Evolutionary conservation across 179 eudicot genomes (phyloP).

Genomic region (Beta lomatogona): DNA sequence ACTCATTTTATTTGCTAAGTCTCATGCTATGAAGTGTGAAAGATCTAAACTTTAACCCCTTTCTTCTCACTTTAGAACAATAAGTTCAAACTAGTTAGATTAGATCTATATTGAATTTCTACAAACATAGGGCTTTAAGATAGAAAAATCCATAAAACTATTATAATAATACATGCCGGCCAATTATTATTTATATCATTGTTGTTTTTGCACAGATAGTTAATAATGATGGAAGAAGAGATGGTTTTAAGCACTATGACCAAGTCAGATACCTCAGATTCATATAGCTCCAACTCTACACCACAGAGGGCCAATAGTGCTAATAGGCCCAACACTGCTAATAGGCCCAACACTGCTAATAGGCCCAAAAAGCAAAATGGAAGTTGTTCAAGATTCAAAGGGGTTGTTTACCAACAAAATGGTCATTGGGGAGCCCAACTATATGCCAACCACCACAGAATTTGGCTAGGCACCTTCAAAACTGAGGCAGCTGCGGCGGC

Average conservation of each 20-base stretch:
- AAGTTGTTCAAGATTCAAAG: slow-evolving; percentile 36
- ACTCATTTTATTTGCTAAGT: no score
- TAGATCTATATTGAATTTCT: no score
- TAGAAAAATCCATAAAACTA: no score
- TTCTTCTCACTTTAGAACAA: no score
- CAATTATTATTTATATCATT: no score
- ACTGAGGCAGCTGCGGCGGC: slow-evolving; percentile 49
- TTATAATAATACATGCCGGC: no score
- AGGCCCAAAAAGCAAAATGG: slow-evolving; percentile 1
- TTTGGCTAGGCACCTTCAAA: slow-evolving; percentile 67
- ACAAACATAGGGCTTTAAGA: no score
- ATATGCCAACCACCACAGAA: slow-evolving; percentile 49
- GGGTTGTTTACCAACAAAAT: slow-evolving; percentile 51
- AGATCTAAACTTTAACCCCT: no score
- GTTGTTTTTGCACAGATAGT: neutral
- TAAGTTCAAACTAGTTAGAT: no score
- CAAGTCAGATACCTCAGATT: slow-evolving; percentile 28
- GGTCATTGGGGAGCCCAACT: slow-evolving; percentile 65
- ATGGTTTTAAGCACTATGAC: slow-evolving; percentile 17
- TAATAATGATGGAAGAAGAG: slow-evolving; percentile 26
- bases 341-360: neutral
- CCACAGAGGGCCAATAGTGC: no score
- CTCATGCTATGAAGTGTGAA: no score
- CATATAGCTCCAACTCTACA: slow-evolving; percentile 26
- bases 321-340: slow-evolving; percentile 5